These are phyloP conservation scores for Elsinoe batatas DNA, from an alignment of 2,329 filamentous ascomycete genomes.

Conservation along the genomic window DNA sequence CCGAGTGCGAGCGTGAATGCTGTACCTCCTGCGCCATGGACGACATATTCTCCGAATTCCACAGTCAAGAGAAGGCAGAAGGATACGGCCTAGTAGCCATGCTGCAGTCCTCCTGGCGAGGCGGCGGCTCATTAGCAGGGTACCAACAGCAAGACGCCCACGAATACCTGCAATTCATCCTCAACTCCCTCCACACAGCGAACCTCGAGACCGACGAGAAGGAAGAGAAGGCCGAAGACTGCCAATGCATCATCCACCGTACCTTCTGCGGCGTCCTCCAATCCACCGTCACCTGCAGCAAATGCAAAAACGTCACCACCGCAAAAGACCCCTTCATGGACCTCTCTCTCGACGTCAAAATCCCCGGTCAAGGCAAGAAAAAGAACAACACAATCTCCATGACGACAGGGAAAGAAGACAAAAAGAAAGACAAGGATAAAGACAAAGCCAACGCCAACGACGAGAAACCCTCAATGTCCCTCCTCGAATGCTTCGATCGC, in stretches of 20 bases:
- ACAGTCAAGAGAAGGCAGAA: conserved; percentile 67
- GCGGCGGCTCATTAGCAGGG: conserved; percentile 57
- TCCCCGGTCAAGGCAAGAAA: conserved; percentile 46
- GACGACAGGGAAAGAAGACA: conserved; percentile 21
- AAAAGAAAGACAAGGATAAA: conserved; percentile 18
- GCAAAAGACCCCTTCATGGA: conserved; percentile 85
- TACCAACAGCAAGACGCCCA: conserved; percentile 96
- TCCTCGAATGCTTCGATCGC: conserved; percentile 63
- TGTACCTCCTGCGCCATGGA: conserved; percentile 53
- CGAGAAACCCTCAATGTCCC: conserved; percentile 15
- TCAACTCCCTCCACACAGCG: conserved; percentile 75
- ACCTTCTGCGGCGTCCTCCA: conserved; percentile 89
- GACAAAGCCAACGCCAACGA: neutral
- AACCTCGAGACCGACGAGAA: conserved; percentile 46
- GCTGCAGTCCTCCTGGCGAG: conserved; percentile 81
- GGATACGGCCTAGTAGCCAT: conserved; percentile 87
- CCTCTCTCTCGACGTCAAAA: conserved; percentile 77
- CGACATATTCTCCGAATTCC: conserved; percentile 55
- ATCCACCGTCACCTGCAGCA: conserved; percentile 82
- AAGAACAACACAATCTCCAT: conserved; percentile 40
- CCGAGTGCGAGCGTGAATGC: conserved; percentile 53
- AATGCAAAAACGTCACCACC: conserved; percentile 71
- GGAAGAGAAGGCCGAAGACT: conserved; percentile 35
- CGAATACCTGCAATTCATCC: conserved; percentile 92
- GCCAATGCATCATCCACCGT: conserved; percentile 86